phyloP scores from a whole-genome alignment of 257 asterid genomes.

The Solanum ahanhuiri region DNA sequence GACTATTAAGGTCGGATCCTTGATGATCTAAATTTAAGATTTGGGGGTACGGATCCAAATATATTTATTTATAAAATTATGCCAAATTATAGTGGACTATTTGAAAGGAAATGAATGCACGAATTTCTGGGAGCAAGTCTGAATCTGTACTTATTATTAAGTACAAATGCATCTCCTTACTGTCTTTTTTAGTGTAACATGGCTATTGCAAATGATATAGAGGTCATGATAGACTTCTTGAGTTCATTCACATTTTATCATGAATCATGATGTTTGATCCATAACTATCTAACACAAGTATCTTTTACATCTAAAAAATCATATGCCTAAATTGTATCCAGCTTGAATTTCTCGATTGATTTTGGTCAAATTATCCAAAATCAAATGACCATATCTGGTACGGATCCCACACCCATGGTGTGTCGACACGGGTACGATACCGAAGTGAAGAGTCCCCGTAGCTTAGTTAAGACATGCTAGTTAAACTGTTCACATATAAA shows the following conservation, averaged over 20 bases:
- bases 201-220: not conserved
- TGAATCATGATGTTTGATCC: not conserved
- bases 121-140: not conserved
- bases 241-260: not conserved
- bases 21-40: not conserved
- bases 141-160: not conserved
- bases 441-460: not conserved
- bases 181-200: not conserved
- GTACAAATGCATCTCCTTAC: not conserved
- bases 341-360: not conserved
- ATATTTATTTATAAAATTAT: not conserved
- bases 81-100: not conserved
- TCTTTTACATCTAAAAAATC: not conserved
- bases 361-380: not conserved
- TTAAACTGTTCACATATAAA: not conserved
- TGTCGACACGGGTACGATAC: not conserved
- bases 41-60: not conserved
- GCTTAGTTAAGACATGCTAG: not conserved
- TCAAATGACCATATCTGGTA: not conserved
- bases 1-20: not conserved
- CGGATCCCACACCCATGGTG: not conserved
- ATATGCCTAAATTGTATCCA: not conserved
- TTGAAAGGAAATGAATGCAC: not conserved
- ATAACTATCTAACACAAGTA: not conserved
- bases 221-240: not conserved